Conservation (phyloP, 2,329 filamentous ascomycete species). For the Fusarium coicis region DNA sequence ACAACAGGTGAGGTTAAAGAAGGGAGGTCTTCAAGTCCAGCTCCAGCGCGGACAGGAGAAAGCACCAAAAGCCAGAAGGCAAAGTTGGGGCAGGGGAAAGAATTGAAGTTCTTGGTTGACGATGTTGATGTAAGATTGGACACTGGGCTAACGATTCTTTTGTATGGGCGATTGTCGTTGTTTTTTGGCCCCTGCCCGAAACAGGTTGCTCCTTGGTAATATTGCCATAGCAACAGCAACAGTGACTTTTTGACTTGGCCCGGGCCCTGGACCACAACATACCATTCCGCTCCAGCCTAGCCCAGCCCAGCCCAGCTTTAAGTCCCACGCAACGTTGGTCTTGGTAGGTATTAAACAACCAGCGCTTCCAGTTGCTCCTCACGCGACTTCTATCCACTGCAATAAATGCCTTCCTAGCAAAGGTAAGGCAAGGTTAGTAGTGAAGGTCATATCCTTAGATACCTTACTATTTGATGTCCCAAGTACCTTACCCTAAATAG, state of each 20-base stretch:
- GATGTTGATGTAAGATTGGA: conserved; percentile 28
- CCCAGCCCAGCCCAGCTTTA: neutral
- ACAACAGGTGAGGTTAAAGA: neutral
- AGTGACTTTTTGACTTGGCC: neutral
- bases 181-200: conserved; percentile 40
- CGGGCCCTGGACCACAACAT: conserved; percentile 9
- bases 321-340: neutral
- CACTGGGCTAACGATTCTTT: conserved; percentile 27
- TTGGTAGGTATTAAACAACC: neutral
- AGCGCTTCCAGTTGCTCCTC: neutral
- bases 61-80: conserved; percentile 24
- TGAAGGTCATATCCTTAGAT: neutral
- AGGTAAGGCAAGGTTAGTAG: neutral
- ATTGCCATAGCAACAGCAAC: conserved; percentile 42
- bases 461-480: neutral
- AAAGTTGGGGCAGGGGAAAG: conserved; percentile 27
- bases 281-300: conserved; percentile 12
- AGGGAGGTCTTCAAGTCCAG: conserved; percentile 17
- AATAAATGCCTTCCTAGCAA: neutral
- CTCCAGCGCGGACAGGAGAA: conserved; percentile 33
- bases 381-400: neutral
- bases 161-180: conserved; percentile 26
- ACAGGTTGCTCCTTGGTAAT: conserved; percentile 28
- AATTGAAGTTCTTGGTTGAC: conserved; percentile 40
- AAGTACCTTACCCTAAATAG: neutral